These are phyloP conservation scores for Backusella westeae DNA, from an alignment of 192 early-diverging fungal genomes.

Conservation along the genomic window DNA sequence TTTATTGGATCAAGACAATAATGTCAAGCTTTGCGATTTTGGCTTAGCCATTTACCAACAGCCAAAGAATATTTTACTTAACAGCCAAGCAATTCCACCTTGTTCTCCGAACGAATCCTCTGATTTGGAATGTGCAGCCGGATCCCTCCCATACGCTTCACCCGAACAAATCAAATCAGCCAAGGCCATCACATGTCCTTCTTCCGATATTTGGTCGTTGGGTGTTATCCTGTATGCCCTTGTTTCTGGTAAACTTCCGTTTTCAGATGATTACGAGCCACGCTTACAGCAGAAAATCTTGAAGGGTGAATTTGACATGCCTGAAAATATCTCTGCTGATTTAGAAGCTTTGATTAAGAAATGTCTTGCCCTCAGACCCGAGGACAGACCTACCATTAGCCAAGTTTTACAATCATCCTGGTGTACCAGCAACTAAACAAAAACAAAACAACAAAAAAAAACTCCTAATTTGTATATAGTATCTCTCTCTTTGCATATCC, in stretches of 20 bases:
- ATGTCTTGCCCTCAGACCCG: slow-evolving; percentile 45
- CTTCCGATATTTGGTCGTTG: slow-evolving; percentile 75
- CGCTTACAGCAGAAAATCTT: slow-evolving; percentile 67
- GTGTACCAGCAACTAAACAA: slow-evolving; percentile 1
- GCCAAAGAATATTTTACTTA: slow-evolving; percentile 19
- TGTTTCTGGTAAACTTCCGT: slow-evolving; percentile 66
- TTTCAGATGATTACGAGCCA: slow-evolving; percentile 71
- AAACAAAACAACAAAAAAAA: background rate
- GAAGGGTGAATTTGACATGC: slow-evolving; percentile 55
- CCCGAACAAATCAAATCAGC: slow-evolving; percentile 63
- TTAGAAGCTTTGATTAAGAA: slow-evolving; percentile 39
- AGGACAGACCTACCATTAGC: slow-evolving; percentile 39
- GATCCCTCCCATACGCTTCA: slow-evolving; percentile 68
- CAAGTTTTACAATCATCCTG: slow-evolving; percentile 37
- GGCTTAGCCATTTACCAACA: slow-evolving; percentile 65
- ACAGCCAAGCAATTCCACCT: slow-evolving; percentile 22
- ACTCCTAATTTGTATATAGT: background rate
- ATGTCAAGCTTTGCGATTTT: slow-evolving; percentile 87
- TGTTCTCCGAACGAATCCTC: background rate
- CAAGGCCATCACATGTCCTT: slow-evolving; percentile 45
- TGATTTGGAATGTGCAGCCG: slow-evolving; percentile 43
- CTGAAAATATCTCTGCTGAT: slow-evolving; percentile 35
- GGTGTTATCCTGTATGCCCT: slow-evolving; percentile 73
- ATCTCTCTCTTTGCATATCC: background rate
- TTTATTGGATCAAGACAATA: slow-evolving; percentile 60